Percentiles rank a stretch among this genome's conserved stretches.
These are phyloP conservation scores for Exutisphaerella laricina DNA, from an alignment of 2,329 filamentous ascomycete species.

Conservation along the genomic window DNA sequence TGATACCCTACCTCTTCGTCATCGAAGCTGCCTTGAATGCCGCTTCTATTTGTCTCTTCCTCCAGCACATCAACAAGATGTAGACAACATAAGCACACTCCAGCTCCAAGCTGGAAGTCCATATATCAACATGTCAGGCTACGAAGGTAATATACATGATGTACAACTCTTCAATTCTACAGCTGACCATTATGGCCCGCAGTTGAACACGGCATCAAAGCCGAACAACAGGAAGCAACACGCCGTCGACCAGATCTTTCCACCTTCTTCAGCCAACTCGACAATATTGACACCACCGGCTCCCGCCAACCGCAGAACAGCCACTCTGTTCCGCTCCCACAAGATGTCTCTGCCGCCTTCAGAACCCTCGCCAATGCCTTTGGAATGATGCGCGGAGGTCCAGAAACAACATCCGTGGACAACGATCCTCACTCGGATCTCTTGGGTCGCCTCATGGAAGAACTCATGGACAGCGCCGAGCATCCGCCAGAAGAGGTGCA, in stretches of 20 bases:
- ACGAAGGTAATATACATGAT: conserved; percentile 17
- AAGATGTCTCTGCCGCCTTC: conserved; percentile 55
- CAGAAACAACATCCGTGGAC: conserved; percentile 18
- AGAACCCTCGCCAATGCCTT: conserved; percentile 56
- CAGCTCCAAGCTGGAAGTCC: not conserved
- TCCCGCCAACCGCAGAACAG: conserved; percentile 46
- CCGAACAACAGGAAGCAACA: conserved; percentile 30
- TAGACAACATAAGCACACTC: not conserved
- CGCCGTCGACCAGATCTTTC: conserved; percentile 57
- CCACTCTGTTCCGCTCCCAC: conserved; percentile 56
- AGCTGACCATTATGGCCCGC: conserved; percentile 12
- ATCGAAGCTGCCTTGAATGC: too few species aligned
- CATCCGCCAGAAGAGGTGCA: conserved; percentile 55
- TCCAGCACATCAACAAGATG: not conserved
- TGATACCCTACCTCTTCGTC: too few species aligned
- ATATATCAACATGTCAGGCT: conserved; percentile 11
- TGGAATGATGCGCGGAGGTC: conserved; percentile 48
- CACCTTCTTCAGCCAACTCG: conserved; percentile 59
- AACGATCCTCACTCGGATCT: conserved; percentile 35
- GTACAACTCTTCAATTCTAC: not conserved
- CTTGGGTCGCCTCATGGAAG: conserved; percentile 51
- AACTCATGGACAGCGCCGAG: conserved; percentile 51
- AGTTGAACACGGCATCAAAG: conserved; percentile 48
- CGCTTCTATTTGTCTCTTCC: too few species aligned
- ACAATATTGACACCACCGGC: conserved; percentile 52